Base-by-base conservation (phyloP, 1,284 basidiomycete genomes). In the Sporisorium exsertum region DNA sequence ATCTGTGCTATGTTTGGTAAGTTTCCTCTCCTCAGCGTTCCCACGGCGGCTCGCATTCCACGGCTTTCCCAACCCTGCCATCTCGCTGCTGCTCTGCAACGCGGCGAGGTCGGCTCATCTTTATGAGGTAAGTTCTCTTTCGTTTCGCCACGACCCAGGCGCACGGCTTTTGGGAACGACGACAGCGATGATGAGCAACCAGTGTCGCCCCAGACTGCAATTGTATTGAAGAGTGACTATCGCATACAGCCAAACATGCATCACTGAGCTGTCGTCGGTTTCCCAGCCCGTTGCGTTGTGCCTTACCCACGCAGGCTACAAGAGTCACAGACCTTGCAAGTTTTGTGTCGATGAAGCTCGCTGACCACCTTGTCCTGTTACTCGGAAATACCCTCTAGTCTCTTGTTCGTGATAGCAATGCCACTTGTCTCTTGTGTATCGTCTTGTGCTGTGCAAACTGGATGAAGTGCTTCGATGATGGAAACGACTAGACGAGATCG, bases 201-300 rank as follows among this genome's bases (percentile, higher is more conserved):
- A 73, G 70, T 77, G 75, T 77, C 75, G 75, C 75, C 75, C 75
- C 75, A 77, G 67, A 72, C 75, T 77, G 75, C 74, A 77, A 77
- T 51, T 69, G 18, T 65, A 73, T 77, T 77, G 75, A 73, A 70
- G 75, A 77, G 59, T 66, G 69, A 72, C 70, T 72, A 70, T 66
- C 53, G 69, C 73, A 77, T 69, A 77, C 62, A 77, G 63, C 75
- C 75, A 77, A 73, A 77, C 63, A 77, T 76, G 73, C 69, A 72
- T 62, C 73, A 69, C 73, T 76, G 73, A 76, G 73, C 73, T 75
- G 66, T 75, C 72, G 58, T 72, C 59, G n/a, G 47, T 62, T 47
- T 40, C 57, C 40, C 43, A 33, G 15, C 33, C 27, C 51, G 27
- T 59, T 29, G 49, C 47, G 26, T 29, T 57, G 22, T 6, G 18